These are phyloP conservation scores for Prinsepia uniflora DNA, from an alignment of 306 rosid species.

Conservation along the genomic window DNA sequence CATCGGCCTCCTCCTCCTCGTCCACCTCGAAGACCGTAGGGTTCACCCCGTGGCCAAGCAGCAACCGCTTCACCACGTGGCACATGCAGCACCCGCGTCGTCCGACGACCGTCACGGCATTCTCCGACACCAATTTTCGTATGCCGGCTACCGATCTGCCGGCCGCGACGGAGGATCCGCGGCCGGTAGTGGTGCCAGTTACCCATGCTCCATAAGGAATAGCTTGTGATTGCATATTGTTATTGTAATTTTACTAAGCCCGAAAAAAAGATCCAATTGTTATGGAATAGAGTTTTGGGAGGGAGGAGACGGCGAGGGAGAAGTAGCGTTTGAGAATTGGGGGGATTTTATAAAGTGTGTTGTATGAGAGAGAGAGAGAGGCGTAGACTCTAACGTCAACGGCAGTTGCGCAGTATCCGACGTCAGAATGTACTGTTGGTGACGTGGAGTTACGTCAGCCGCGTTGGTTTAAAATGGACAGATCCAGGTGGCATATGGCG, in stretches of 20 bases:
- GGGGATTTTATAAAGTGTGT: conserved; percentile 1
- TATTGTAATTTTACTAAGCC: neutral
- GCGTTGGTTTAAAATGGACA: conserved; percentile 26
- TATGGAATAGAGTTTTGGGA: neutral
- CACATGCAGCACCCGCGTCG: conserved; percentile 82
- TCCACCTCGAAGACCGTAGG: conserved; percentile 67
- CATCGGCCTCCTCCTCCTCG: conserved; percentile 45
- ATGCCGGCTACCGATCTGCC: conserved; percentile 9
- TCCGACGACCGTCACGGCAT: conserved; percentile 69
- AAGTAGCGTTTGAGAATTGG: neutral
- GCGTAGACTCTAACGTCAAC: conserved; percentile 59
- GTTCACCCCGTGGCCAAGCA: conserved; percentile 81
- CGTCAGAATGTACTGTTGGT: conserved; percentile 51
- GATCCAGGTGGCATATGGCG: conserved; percentile 19
- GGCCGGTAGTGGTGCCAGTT: conserved; percentile 9
- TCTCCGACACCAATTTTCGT: conserved; percentile 44
- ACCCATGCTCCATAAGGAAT: conserved; percentile 55
- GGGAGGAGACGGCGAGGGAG: conserved; percentile 7
- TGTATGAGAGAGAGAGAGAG: conserved; percentile 10
- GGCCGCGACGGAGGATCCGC: neutral
- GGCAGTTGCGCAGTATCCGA: conserved; percentile 40
- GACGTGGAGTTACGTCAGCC: conserved; percentile 40
- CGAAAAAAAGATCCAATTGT: neutral
- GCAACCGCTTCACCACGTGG: conserved; percentile 64
- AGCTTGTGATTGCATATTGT: conserved; percentile 63